Base-by-base conservation (phyloP, 2,329 filamentous ascomycete species). In the Hypoxylon sp. region DNA sequence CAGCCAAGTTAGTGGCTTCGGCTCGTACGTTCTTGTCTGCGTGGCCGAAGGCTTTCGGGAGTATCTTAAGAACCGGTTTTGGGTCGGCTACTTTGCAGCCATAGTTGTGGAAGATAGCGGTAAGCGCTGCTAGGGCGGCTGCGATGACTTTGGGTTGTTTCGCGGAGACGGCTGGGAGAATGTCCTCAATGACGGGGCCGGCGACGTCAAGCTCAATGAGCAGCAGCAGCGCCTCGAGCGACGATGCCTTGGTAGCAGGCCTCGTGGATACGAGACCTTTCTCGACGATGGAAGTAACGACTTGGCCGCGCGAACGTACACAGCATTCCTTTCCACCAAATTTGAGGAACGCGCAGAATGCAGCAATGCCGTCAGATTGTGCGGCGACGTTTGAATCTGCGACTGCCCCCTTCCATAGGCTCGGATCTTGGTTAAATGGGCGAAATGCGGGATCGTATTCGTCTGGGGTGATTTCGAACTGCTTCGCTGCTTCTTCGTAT, bases 21-120 rank as follows among this genome's bases (percentile, higher is more conserved):
- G 94, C 94, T 80, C 96, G 91, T 15, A 99, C 93, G 78, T 98
- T 98, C 82, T 99, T 99, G 85, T 99, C 96, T 32, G 96, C 95
- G 79, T 98, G 96, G 19, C 93, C 93, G 77, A 98, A 99, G 1
- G 91, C 91, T 78, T 97, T 97, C 2, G 96, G 94, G 1, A 99
- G 84, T 10, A 88, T 83, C 79, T 98, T 98, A 66, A 98, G 87
- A 19, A 97, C 90, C 1, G 93, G 91, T 78, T 99, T 98, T 2
- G 97, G 93, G 76, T 99, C 96, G 54, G 96, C 91, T 17, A 93
- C 89, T 81, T 97, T 97, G 84, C 94, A 97, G 63, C 97, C 96
- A 79, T 94, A 99, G 76, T 93, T 96, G 80, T 98, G 94, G 77
- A 93, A 96, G 65, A 98, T 93, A 52, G 91, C 87, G 0, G 92